phyloP scores from a whole-genome alignment of 2,329 filamentous ascomycete species.

The Trichoderma afroharzianum region DNA sequence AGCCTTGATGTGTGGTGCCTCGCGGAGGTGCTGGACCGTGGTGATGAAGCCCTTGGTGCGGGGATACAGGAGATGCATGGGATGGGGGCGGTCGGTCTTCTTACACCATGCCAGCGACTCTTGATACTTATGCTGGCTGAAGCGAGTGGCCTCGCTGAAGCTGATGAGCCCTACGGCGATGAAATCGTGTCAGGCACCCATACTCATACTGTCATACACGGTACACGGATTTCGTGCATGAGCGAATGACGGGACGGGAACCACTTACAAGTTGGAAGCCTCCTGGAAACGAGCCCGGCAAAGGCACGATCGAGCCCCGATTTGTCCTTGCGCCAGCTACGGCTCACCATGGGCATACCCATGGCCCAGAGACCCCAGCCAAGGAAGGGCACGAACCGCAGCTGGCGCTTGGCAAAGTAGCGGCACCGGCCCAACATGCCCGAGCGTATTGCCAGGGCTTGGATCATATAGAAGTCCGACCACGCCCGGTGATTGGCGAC shows the following conservation, averaged over 20 bases:
- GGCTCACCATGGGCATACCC: constrained; percentile 60
- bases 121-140: constrained; percentile 50
- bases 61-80: constrained; percentile 57
- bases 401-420: constrained; percentile 60
- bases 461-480: constrained; percentile 63
- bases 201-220: no score
- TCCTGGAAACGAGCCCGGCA: constrained; percentile 45
- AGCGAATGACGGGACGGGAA: background rate
- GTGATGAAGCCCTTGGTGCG: constrained; percentile 59
- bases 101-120: constrained; percentile 52
- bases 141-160: constrained; percentile 62
- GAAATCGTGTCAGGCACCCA: background rate
- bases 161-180: constrained; percentile 55
- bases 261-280: constrained; percentile 56
- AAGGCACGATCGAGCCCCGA: constrained; percentile 56
- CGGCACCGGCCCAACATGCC: constrained; percentile 59
- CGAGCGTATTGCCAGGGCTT: constrained; percentile 50
- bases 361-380: constrained; percentile 64
- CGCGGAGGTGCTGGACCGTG: constrained; percentile 53
- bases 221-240: background rate
- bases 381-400: constrained; percentile 57
- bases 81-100: constrained; percentile 46
- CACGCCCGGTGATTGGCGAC: constrained; percentile 59
- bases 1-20: constrained; percentile 48
- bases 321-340: constrained; percentile 56